Conservation (phyloP, 192 early-diverging fungal genomes). For the Backusella mclennaniae region DNA sequence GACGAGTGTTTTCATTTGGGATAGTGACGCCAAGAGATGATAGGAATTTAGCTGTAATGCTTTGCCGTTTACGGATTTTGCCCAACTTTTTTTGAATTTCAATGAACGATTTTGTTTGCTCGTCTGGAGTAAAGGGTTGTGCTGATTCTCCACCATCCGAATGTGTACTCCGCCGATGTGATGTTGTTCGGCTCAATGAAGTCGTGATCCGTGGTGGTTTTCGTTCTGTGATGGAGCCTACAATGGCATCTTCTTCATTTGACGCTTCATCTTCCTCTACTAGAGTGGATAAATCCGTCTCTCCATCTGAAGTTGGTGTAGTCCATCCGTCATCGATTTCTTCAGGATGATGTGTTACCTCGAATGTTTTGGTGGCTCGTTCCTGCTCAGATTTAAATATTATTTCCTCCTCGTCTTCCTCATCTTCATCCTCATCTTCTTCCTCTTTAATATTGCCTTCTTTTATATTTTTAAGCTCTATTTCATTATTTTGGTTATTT, state of each 20-base stretch:
- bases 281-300: neutral
- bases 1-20: neutral
- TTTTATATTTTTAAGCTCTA: neutral
- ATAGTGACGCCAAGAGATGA: neutral
- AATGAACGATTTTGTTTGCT: neutral
- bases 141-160: neutral
- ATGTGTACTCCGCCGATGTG: neutral
- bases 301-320: neutral
- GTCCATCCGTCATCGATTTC: slow-evolving; percentile 1
- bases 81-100: slow-evolving; percentile 18
- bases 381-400: slow-evolving; percentile 16
- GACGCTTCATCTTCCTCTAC: slow-evolving; percentile 9
- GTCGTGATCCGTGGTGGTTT: slow-evolving; percentile 14
- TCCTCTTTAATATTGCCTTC: neutral
- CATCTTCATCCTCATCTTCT: neutral
- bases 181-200: slow-evolving; percentile 19
- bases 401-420: slow-evolving; percentile 22
- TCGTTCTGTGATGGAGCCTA: slow-evolving; percentile 4
- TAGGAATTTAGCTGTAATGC: slow-evolving; percentile 21
- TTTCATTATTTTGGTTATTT: slow-evolving; percentile 6
- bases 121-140: neutral
- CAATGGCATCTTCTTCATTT: slow-evolving; percentile 23
- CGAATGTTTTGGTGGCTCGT: slow-evolving; percentile 4
- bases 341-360: slow-evolving; percentile 2
- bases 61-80: slow-evolving; percentile 16